Evolutionary conservation across 1,139 yeast genomes (phyloP).

Genomic region (Geotrichum restrictum): DNA sequence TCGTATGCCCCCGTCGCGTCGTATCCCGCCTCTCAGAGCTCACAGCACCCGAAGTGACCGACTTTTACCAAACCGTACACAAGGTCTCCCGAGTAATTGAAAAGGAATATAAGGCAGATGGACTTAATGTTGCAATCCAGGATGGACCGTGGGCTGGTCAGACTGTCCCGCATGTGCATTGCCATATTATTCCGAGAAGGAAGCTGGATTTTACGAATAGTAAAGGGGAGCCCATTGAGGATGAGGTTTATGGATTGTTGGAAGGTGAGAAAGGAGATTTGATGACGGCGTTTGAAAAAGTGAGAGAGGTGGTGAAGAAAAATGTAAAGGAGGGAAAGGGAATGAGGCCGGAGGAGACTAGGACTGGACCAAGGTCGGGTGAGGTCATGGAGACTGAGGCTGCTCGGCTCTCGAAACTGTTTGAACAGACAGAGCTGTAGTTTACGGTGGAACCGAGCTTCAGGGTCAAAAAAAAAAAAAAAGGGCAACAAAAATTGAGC

Average conservation of each 20-base stretch:
- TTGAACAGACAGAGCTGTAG: constrained; percentile 28
- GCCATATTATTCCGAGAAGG: constrained; percentile 82
- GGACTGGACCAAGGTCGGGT: constrained; percentile 44
- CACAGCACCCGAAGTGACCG: constrained; percentile 73
- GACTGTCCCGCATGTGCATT: constrained; percentile 86
- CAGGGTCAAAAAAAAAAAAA: no score
- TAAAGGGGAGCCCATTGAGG: constrained; percentile 59
- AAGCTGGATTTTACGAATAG: constrained; percentile 49
- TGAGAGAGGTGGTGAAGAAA: constrained; percentile 10
- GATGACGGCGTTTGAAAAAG: constrained; percentile 29
- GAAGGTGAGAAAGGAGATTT: constrained; percentile 46
- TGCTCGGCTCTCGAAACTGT: constrained; percentile 44
- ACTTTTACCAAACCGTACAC: constrained; percentile 76
- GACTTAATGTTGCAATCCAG: constrained; percentile 84
- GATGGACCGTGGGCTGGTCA: constrained; percentile 97
- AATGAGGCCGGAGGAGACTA: constrained; percentile 37
- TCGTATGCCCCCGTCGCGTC: constrained; percentile 74
- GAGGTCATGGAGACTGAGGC: constrained; percentile 70
- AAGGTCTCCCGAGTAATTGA: constrained; percentile 62
- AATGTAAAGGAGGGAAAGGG: constrained; percentile 9
- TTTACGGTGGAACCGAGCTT: no score
- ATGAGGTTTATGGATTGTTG: constrained; percentile 60
- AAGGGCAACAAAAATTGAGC: no score
- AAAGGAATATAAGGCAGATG: constrained; percentile 65
- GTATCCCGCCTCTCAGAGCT: no score